Evolutionary conservation across 2,329 filamentous ascomycete genomes (phyloP), one percentile per base, ranked within the genome.

Genomic region (Monilinia fructigena): DNA sequence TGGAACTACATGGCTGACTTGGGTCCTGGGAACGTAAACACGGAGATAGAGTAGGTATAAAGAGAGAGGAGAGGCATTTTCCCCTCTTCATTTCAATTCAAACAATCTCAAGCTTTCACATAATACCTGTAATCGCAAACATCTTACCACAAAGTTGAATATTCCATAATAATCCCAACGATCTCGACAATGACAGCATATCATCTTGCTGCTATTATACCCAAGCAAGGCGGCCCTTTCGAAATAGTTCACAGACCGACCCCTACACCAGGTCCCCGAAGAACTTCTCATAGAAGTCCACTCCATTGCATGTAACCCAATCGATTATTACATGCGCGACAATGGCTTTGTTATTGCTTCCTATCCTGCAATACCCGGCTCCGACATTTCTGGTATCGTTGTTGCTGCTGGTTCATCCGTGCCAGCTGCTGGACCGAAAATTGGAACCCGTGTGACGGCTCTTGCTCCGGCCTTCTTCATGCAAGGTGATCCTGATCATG

Each of bases 271-370:
- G 77, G 77, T 3, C 77, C 77, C 77, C 28, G 64, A 69, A 26
- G 78, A 81, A 38, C 71, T 81, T 64, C 78, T 80, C 40, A 75
- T 81, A 68, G 74, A 72, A 2, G 75, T 80, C 67, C 75, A 77
- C 63, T 76, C 78, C 14, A 71, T 79, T 14, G 79, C 78, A 18
- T 72, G 81, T 45, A 81, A 81, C 61, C 79, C 78, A 1, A 73
- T 79, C 65, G 79, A 81, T 64, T 64, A 59, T 61, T 55, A 72
- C 11, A 60, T 60, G 40, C 79, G 77, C 42, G 75, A 76, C 35
- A 64, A 70, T 42, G 79, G 77, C 42, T 74, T 79, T 55, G 68
- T 75, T 16, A 42, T 69, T 53, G 11, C 42, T 2, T 35, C 53
- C 3, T 67, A 74, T 75, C 67, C 67, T 71, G 45, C 63, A 18